Base-by-base conservation (phyloP, 352 stramenopile species). In the Pythium vanterpoolii region DNA sequence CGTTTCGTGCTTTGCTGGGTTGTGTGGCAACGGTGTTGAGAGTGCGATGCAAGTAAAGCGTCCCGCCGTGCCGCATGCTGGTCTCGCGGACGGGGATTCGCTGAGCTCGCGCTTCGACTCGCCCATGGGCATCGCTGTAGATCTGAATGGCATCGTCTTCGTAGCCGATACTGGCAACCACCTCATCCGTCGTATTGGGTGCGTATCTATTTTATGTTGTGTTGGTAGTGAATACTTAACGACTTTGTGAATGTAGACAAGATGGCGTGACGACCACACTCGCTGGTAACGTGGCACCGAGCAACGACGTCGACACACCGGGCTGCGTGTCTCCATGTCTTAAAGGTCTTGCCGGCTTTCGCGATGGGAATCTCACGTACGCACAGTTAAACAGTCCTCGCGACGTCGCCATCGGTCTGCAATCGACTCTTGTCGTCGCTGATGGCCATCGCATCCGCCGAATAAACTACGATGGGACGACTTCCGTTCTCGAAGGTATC, bases 151-250 rank as follows among this genome's bases (percentile, higher is more conserved):
- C 26, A 48, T 88, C 46, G 76, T 98, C 9, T 97, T 97, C 46
- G 94, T 99, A 3, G 95, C 96, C 0, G 96, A 99, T 62, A 98
- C 92, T 8, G 93, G 97, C 33, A 99, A 99, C 62, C 89, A 98
- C 62, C 66, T 98, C 4, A 83, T 99, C 28, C 78, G 96, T 10
- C 71, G 76, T 19, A 82, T 98, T 34, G 76, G 80, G 53, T 92
- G 77, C 52, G 77, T 76, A 14, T 1, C 24, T 24, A 24, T 23
- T 16, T 8, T 21, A 16, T 38, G 31, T 18, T 5, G 46, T 16
- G 4, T 14, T 16, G 28, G 7, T 33, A 19, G 11, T 50, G 13
- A 45, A 6, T n/a, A 48, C 27, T 43, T 43, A 7, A 21, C 6
- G 18, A 5, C 13, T 16, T 4, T 43, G 10, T 4, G 16, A 28